Evolutionary conservation across 2,329 filamentous ascomycete genomes (phyloP), one percentile per base, ranked within the genome.

Genomic region (Thyridium curvatum): DNA sequence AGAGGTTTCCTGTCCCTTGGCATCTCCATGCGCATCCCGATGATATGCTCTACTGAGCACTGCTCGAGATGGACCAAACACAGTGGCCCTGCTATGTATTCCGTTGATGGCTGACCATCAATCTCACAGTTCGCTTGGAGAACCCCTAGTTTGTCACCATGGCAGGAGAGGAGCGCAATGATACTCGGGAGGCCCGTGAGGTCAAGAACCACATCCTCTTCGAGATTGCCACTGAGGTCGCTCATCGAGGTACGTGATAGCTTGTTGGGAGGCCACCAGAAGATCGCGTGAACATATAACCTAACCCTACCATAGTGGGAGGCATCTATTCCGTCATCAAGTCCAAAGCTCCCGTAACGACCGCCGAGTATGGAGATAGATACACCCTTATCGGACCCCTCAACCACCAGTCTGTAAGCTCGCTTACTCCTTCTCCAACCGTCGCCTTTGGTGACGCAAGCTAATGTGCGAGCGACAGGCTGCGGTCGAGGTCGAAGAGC

Each of bases 291-390:
- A 35, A 30, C 30, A 38, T n/a, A n/a, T 33, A 38, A 26, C 42
- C 52, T 62, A 41, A 56, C 46, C 37, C 44, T 41, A 30, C 28
- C 34, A 13, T 41, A 94, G 93, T 98, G 45, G 93, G 93, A 58
- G 93, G 93, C 54, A 98, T 98, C 68, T 98, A 98, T 73, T 97
- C 91, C 13, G 93, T 98, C 49, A 82, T 98, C 66, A 98, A 98
- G 67, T 98, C 93, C 45, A 98, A 98, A 66, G 91, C 93, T 30
- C 91, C 93, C 37, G 93, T 97, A 45, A 97, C 93, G 32, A 96
- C 91, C 1, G 89, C 89, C 45, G 93, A 98, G 65, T 98, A 97
- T 93, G 93, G 93, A 64, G 89, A 95, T 43, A 81, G 88, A 50
- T 98, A 98, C 66, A 94, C 88, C 18, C 77, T 97, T 49, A 90